These are phyloP conservation scores for Raphanus raphanistrum DNA, from an alignment of 345 rosid genomes.

Conservation along the genomic window DNA sequence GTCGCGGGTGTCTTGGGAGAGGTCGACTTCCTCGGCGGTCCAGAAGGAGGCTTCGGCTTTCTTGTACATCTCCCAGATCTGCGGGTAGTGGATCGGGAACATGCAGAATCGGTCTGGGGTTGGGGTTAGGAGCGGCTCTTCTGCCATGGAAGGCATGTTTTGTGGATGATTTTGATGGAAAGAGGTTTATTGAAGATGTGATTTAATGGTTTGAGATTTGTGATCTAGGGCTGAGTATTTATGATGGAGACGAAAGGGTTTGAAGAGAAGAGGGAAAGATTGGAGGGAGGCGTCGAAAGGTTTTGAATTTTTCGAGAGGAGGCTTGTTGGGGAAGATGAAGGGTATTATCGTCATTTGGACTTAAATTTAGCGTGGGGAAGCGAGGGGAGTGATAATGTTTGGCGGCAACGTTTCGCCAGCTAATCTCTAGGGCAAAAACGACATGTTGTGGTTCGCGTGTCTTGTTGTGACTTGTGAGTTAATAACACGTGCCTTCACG, in stretches of 20 bases:
- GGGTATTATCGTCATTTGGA: slow-evolving; percentile 17
- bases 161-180: background rate
- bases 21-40: slow-evolving; percentile 98
- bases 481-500: background rate
- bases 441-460: slow-evolving; percentile 19
- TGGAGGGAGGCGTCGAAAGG: slow-evolving; percentile 28
- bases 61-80: slow-evolving; percentile 99
- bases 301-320: slow-evolving; percentile 39
- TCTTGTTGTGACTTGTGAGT: background rate
- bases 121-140: slow-evolving; percentile 79
- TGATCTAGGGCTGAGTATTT: background rate
- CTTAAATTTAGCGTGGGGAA: background rate
- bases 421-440: background rate
- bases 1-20: slow-evolving; percentile 71
- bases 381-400: background rate
- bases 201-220: background rate
- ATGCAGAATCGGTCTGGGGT: slow-evolving; percentile 86
- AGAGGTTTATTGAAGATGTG: background rate
- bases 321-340: slow-evolving; percentile 42
- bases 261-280: slow-evolving; percentile 12
- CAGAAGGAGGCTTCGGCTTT: slow-evolving; percentile 96
- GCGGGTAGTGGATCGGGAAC: slow-evolving; percentile 90
- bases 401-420: slow-evolving; percentile 22
- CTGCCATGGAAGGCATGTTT: slow-evolving; percentile 69
- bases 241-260: slow-evolving; percentile 28